Base-by-base conservation (phyloP, 345 rosid species). In the Microthlaspi erraticum region DNA sequence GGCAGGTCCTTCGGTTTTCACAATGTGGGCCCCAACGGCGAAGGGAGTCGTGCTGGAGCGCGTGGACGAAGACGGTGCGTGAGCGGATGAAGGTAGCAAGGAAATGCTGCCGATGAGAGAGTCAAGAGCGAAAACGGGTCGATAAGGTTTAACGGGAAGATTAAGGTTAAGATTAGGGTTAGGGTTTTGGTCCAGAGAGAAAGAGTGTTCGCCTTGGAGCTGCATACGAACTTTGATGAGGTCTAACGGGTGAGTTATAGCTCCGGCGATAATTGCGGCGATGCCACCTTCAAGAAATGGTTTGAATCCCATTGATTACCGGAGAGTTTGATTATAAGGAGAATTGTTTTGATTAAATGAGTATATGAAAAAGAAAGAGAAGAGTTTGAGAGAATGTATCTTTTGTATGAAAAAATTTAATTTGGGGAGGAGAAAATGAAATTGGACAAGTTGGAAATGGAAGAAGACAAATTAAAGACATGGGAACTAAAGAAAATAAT, bases 141-240 rank as follows among this genome's bases (percentile, higher is more conserved):
- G 81, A 23, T 78, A 79, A 7, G 73, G 63, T 75, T 81, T 72
- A 14, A 48, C 39, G 39, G 79, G 80, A 38, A 68, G 78, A 16
- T 37, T 53, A 68, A 54, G 74, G 26, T 11, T 53, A 13, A 43
- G 76, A 49, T 10, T 57, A 36, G 17, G 77, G 60, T 60, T 60
- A 20, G 62, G 57, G 64, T 17, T 62, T 10, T 53, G 70, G 60
- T 75, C 58, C 20, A 36, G 60, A 33, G 71, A 66, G 33, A 68
- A 19, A 44, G 74, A 38, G 70, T 70, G 32, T 68, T 91, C 92
- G 16, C 97, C 97, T 74, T 89, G 96, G 19, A 91, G 89, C 45
- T 91, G 97, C 93, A 91, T 89, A 4, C 96, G 90, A 33, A 91
- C 97, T 82, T 91, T 91, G 70, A 91, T 81, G 39, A 91, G 88